Base-by-base conservation (phyloP, 352 stramenopile genomes). In the Globisporangium viniferum region DNA sequence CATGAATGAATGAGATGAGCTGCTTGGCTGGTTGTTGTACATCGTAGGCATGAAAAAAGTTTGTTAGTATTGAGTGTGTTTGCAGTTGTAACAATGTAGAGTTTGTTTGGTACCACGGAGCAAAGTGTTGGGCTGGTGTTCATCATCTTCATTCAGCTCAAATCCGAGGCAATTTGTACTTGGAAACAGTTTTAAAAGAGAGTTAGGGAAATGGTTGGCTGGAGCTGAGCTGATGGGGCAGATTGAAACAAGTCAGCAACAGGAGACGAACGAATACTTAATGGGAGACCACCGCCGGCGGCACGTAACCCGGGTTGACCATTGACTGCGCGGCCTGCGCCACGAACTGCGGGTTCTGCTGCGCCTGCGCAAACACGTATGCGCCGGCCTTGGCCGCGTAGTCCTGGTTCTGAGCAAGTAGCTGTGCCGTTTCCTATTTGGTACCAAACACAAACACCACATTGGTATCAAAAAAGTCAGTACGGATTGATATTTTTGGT, bases 281-380 rank as follows among this genome's bases (percentile, higher is more conserved):
- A 24, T 48, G 55, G 31, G 61, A 14, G 39, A 66, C 59, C 8
- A 72, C 59, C n/a, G 59, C 12, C 22, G 80, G 80, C 33, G 78
- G 80, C 59, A 83, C 72, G 64, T 88, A 88, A 27, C 33, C 75
- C 35, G 78, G 72, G 55, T 82, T 77, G 20, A 68, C 76, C 61
- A 86, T 77, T 27, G 76, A 81, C 66, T 86, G 72, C 36, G 75
- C 76, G 72, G 84, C 76, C 74, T 95, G 81, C 7, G 78, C 75
- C 51, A 84, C 86, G 36, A 91, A 86, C 60, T 93, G 76, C 56
- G 87, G 88, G 65, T 91, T 89, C 22, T 91, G 66, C 66, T 95
- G 83, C 33, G 82, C 84, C 57, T 92, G 79, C 57, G 81, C 64
- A 9, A 91, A 68, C 60, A 93, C 76, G 63, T 86, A 94, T 6